Evolutionary conservation across 306 rosid genomes (phyloP), one percentile per base, ranked within the genome.

Genomic region (Pueraria montana): DNA sequence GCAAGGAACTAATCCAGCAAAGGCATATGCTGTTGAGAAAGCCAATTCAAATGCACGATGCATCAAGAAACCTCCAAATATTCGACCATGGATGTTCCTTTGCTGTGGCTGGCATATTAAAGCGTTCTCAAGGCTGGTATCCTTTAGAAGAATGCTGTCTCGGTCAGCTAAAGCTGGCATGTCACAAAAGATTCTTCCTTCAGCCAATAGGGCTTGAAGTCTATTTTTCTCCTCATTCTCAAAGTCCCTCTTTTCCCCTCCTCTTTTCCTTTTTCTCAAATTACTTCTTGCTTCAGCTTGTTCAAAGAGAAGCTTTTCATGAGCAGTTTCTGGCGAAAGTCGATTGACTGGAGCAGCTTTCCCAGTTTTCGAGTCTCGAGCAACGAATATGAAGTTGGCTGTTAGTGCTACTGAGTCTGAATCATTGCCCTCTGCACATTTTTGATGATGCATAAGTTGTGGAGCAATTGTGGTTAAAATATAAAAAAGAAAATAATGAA

Each of bases 31-130:
- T 2, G 99, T 94, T 23, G 99, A 89, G 87, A 96, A 94, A 61
- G 99, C 98, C 89, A 96, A 87, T 78, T 94, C 99, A 75, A 91
- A 92, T 13, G 99, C 99, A 24, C 95, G 89, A 80, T 96, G 98
- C 99, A 96, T 92, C 87, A 96, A 70, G 84, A 96, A 94, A 53
- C 99, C 98, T 83, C 99, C 99, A 12, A 96, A 96, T 80, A 96
- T 92, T 79, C 98, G 90, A 78, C 99, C 99, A 76, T 96, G 95
- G 50, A 96, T 92, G 87, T 96, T 96, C 89, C 99, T 91, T 83
- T 94, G 99, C 79, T 96, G 99, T 16, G 99, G 97, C 69, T 94
- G 98, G 88, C 99, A 96, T 71, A 96, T 86, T 70, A 96, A 86
- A 26, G 98, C 85, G 82, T 91, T 95, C 76, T 93, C 98, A 2